phyloP scores from a whole-genome alignment of 805 yeast genomes.

The Yarrowia hollandica region DNA sequence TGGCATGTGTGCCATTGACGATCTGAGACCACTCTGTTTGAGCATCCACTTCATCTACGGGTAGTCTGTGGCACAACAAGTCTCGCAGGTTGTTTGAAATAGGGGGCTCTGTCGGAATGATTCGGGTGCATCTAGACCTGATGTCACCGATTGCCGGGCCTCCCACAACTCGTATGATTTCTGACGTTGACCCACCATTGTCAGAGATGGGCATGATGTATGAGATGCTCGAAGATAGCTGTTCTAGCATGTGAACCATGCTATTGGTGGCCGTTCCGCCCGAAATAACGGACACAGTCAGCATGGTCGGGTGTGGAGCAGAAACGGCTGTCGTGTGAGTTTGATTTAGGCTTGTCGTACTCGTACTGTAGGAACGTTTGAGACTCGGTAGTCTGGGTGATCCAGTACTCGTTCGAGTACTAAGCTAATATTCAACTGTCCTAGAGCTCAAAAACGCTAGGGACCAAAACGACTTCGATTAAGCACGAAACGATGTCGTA shows the following conservation, averaged over 20 bases:
- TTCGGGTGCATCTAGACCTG: slow-evolving; percentile 72
- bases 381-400: too few relatives aligned
- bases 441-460: too few relatives aligned
- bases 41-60: slow-evolving; percentile 53
- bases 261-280: slow-evolving; percentile 72
- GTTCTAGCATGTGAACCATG: slow-evolving; percentile 58
- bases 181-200: slow-evolving; percentile 94
- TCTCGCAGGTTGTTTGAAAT: slow-evolving; percentile 39
- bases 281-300: slow-evolving; percentile 38
- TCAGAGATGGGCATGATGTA: slow-evolving; percentile 84
- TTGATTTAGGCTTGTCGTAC: too few relatives aligned
- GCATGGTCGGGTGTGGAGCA: slow-evolving; percentile 31
- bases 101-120: slow-evolving; percentile 52
- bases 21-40: slow-evolving; percentile 71
- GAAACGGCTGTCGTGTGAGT: slow-evolving; percentile 7
- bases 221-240: slow-evolving; percentile 48
- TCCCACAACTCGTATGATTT: slow-evolving; percentile 78
- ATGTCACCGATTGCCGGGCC: slow-evolving; percentile 97
- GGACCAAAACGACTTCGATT: too few relatives aligned
- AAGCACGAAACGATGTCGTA: too few relatives aligned
- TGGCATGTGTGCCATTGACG: slow-evolving; percentile 72
- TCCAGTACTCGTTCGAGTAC: too few relatives aligned
- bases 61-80: slow-evolving; percentile 53
- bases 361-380: too few relatives aligned
- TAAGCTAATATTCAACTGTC: too few relatives aligned